Evolutionary conservation across 768 basidiomycete genomes (phyloP), one percentile per base, ranked within the genome.

Genomic region (Boletus tomentosulus): DNA sequence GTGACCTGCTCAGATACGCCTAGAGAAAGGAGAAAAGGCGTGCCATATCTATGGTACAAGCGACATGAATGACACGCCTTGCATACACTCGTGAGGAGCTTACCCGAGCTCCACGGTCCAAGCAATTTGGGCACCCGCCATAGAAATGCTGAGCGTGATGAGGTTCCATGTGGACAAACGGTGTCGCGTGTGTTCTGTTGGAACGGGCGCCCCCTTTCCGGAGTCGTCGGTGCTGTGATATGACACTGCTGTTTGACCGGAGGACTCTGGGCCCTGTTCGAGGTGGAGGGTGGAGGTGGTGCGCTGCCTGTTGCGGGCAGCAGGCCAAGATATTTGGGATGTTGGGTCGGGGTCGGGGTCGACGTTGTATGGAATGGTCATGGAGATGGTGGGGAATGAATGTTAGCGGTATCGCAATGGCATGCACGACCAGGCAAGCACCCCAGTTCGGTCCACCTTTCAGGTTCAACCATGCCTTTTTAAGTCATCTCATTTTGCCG

Each of bases 81-180:
- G 24, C 16, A 50, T 50, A 53, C 43, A 50, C 49, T 57, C 30
- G 8, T 16, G 24, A 22, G 44, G 33, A 50, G 72, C 86, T 59
- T 64, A 94, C 92, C 92, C 92, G 25, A 95, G 82, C 66, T 96
- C 93, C 4, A 97, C 88, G 1, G 93, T 96, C 95, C 95, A 98
- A 1, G 92, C 88, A 25, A 98, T 85, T 73, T 97, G 91, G 6
- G 89, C 91, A 15, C 96, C 96, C 42, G 85, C 92, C 89, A 98
- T 95, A 8, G 93, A 91, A 56, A 97, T 81, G 55, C 86, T 90
- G 61, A 93, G 75, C 2, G 88, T 88, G 62, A 92, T 79, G 53
- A 93, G 80, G 67, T 88, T 77, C 86, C 86, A 86, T 67, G 83
- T 82, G 12, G 57, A 69, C 35, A 73, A 50, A 22, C 63, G 70